A percentile compares a stretch with the other conserved stretches of the same genome.
These are phyloP conservation scores for Eucommia ulmoides DNA, from an alignment of 257 asterid genomes.

Conservation along the genomic window DNA sequence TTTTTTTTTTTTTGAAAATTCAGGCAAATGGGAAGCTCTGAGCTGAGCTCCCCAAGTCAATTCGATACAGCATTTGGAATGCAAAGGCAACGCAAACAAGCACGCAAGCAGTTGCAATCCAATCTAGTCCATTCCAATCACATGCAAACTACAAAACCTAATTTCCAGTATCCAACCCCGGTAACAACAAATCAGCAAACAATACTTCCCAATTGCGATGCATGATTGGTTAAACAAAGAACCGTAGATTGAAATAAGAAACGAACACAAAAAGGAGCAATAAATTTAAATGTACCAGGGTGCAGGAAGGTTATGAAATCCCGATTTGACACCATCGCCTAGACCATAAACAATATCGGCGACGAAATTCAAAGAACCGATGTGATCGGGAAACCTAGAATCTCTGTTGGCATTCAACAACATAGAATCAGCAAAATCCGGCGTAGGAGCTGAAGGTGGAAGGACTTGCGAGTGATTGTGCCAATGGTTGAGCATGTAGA, in stretches of 20 bases:
- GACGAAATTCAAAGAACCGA: conserved; percentile 8
- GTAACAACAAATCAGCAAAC: too few species aligned
- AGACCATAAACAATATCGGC: conserved; percentile 7
- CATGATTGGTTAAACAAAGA: too few species aligned
- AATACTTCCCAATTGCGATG: too few species aligned
- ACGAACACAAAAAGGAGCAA: background rate
- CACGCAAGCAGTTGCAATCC: too few species aligned
- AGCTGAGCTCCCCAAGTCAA: too few species aligned
- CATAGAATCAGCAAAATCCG: background rate
- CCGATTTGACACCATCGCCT: conserved; percentile 15
- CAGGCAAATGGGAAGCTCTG: too few species aligned
- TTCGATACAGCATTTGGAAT: too few species aligned
- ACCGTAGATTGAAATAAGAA: background rate
- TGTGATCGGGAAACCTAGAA: conserved; percentile 6
- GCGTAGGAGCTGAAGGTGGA: conserved; percentile 16
- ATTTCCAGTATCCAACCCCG: too few species aligned
- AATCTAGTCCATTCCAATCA: too few species aligned
- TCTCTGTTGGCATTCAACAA: background rate
- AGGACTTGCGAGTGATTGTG: conserved; percentile 17
- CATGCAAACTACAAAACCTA: too few species aligned
- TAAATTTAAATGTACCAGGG: conserved; percentile 37
- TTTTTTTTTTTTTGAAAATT: too few species aligned
- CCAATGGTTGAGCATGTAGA: conserved; percentile 59
- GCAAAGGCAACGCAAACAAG: too few species aligned
- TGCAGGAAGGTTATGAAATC: conserved; percentile 36